A percentile compares a stretch with the other conserved stretches of the same genome.
These are phyloP conservation scores for Penicillium sp. DNA, from an alignment of 2,329 filamentous ascomycete genomes.

Conservation along the genomic window DNA sequence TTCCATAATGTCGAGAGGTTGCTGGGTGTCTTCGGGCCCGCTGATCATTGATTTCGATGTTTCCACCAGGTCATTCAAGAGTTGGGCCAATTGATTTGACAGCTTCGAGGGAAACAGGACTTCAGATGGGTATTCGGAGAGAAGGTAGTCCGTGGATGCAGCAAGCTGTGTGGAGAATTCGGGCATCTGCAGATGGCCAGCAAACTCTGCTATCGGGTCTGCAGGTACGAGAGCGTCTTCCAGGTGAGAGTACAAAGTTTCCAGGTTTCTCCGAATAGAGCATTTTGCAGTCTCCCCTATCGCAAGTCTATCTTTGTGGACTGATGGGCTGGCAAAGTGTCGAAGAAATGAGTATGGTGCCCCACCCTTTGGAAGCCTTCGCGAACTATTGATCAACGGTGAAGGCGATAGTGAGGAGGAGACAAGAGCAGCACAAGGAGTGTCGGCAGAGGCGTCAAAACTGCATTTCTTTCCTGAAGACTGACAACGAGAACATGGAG, in stretches of 20 bases:
- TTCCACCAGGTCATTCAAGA: slow-evolving; percentile 33
- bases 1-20: slow-evolving; percentile 23
- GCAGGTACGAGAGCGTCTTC: slow-evolving; percentile 33
- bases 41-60: slow-evolving; percentile 35
- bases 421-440: neutral
- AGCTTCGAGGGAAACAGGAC: slow-evolving; percentile 27
- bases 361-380: neutral
- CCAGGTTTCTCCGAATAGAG: slow-evolving; percentile 34
- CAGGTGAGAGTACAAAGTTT: slow-evolving; percentile 32
- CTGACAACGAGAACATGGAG: slow-evolving; percentile 33
- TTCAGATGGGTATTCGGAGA: slow-evolving; percentile 22
- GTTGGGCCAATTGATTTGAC: slow-evolving; percentile 31
- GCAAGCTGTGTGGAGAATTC: slow-evolving; percentile 22
- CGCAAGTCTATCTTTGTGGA: slow-evolving; percentile 34
- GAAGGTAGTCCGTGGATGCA: slow-evolving; percentile 20
- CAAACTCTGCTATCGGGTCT: slow-evolving; percentile 22
- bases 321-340: slow-evolving; percentile 35
- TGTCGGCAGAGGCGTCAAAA: slow-evolving; percentile 10
- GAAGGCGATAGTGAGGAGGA: slow-evolving; percentile 14
- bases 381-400: slow-evolving; percentile 7
- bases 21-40: neutral
- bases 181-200: slow-evolving; percentile 15
- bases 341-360: slow-evolving; percentile 35
- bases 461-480: slow-evolving; percentile 29
- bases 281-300: slow-evolving; percentile 38